Base-by-base conservation (phyloP, 768 basidiomycete genomes). In the Boletus barrowsii region DNA sequence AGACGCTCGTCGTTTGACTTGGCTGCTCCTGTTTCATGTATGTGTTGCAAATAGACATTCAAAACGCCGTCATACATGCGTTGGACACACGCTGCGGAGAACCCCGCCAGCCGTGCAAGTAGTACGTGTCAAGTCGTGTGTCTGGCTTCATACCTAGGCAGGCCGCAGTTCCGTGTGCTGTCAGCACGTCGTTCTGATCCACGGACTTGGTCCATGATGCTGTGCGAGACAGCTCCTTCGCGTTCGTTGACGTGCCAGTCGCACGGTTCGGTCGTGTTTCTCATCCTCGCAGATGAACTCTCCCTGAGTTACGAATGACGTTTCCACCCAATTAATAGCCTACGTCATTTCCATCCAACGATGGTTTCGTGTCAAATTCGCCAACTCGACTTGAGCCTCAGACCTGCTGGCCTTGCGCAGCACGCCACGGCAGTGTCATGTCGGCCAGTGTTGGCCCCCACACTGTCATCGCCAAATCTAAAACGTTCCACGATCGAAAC, bases 31-130 rank as follows among this genome's bases (percentile, higher is more conserved):
- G 11, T 14, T 35, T 35, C 33, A 35, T 14, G 13, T 35, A 35
- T 35, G 33, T 14, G 46, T 65, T 58, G 48, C 63, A 49, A 62
- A 63, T 63, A 63, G 61, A 64, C 40, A 22, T 46, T 30, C 37
- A 5, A 33, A 46, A 53, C 26, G n/a, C 17, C 20, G 20, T 14
- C 49, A 11, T 32, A 14, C 33, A 37, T 36, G 42, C 22, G 33
- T 44, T 29, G 35, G 8, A 18, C 26, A 24, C 35, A 14, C 24
- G 48, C 9, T 44, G 13, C 33, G 24, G 42, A 33, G 49, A 26
- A 42, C 15, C 10, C 7, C 32, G 29, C 44, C 10, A n/a, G n/a
- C 18, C 33, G 17, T 46, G n/a, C 44, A 11, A 44, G 29, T 44
- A 44, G 29, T 44, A 30, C 17, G 29, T 44, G 42, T 10, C 43